A percentile compares a stretch with the other conserved stretches of the same genome.
phyloP scores from a whole-genome alignment of 2,329 filamentous ascomycete species.

The Penicillium concentricum region DNA sequence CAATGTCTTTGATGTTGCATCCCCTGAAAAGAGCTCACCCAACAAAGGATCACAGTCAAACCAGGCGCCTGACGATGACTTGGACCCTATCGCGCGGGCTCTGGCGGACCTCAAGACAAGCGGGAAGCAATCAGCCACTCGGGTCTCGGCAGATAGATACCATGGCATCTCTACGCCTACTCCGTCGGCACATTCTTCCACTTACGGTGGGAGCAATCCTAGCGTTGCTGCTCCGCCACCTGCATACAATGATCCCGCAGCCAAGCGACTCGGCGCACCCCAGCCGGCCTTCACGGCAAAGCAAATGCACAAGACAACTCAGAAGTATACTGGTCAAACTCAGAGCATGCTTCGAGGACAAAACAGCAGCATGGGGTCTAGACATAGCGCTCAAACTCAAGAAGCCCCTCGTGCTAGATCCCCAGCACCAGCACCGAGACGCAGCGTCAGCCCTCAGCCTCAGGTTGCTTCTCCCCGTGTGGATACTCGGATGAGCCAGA shows the following conservation, averaged over 20 bases:
- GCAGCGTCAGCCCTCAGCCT: slow-evolving; percentile 40
- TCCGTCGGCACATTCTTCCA: slow-evolving; percentile 46
- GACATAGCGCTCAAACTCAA: slow-evolving; percentile 51
- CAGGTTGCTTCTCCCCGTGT: slow-evolving; percentile 27
- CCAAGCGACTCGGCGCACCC: slow-evolving; percentile 80
- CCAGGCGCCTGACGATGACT: slow-evolving; percentile 56
- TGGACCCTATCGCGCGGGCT: slow-evolving; percentile 87
- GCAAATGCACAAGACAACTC: slow-evolving; percentile 92
- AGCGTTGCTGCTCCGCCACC: slow-evolving; percentile 75
- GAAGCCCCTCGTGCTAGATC: slow-evolving; percentile 57
- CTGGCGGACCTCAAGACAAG: slow-evolving; percentile 90
- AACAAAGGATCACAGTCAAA: slow-evolving; percentile 38
- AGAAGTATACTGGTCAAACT: slow-evolving; percentile 81
- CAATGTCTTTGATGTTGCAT: slow-evolving; percentile 91
- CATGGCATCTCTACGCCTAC: slow-evolving; percentile 87
- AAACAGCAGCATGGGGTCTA: slow-evolving; percentile 42
- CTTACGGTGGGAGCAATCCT: slow-evolving; percentile 31
- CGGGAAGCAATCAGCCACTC: slow-evolving; percentile 72
- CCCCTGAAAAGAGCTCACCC: slow-evolving; percentile 63
- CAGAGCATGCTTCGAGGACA: slow-evolving; percentile 67
- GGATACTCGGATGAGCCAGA: slow-evolving; percentile 41
- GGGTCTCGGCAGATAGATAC: slow-evolving; percentile 95
- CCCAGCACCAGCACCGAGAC: slow-evolving; percentile 65
- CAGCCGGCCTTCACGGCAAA: slow-evolving; percentile 88
- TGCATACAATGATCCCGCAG: slow-evolving; percentile 72